Evolutionary conservation across 768 basidiomycete species (phyloP), one percentile per base, ranked within the genome.

Genomic region (Lactifluus pinguis): DNA sequence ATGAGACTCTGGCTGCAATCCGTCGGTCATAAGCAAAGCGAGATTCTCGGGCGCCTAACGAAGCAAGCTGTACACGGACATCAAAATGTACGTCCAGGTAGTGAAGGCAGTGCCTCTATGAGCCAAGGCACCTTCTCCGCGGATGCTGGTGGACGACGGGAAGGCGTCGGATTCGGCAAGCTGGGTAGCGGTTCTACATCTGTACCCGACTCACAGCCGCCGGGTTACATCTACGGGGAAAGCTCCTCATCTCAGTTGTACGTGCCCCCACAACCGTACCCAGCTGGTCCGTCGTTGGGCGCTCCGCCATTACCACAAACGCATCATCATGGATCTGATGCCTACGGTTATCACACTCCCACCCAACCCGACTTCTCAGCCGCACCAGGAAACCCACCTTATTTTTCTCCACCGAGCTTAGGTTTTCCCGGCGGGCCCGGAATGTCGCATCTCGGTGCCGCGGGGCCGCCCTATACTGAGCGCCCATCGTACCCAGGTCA

Each of bases 21-120:
- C 8, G 78, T 85, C 13, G 79, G 82, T 4, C 53, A 72, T 14
- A 75, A 76, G 58, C 77, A 82, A 62, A 69, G 75, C 32, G 76
- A 78, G 29, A 72, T 81, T 41, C 67, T 92, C 42, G 70, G 74
- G 32, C 82, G 85, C 25, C 79, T 91, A 30, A 73, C 74, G 19
- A 89, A 87, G 69, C 76, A 85, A 11, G 71, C 83, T 0, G 87
- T 92, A 0, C 80, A 84, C 5, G 82, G 81, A 64, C 88, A 91
- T 72, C 73, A 86, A 69, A 91, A 91, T 69, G 77, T 84, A 36
- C 82, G 89, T 1, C 67, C 76, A 6, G 75, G 75, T 0, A 82
- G 82, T 3, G 79, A 84, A 64, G 80, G 82, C 32, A 79, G 81
- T 3, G 58, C 72, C 0, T 59, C 80, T 10, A 72, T 74, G 13